Base-by-base conservation (phyloP, 306 rosid species). In the Urtica urens region DNA sequence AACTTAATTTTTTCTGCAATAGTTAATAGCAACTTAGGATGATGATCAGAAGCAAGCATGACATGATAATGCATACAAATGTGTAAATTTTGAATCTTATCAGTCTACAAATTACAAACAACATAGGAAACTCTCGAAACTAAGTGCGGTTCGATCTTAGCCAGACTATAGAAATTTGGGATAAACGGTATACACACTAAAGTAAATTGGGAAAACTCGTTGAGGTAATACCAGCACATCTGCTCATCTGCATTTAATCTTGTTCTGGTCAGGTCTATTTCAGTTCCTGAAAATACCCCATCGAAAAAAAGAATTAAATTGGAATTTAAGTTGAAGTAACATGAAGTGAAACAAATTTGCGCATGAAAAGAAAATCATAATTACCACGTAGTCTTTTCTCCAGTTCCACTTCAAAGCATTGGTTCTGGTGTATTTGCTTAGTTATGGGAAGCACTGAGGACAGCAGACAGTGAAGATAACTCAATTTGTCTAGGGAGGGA, bases 191-290 rank as follows among this genome's bases (percentile, higher is more conserved):
- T 11, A 49, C 31, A 18, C 17, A 50, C 4, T 5, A 50, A 5
- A 29, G 19, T n/a, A 39, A 47, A 13, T 13, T 11, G 39, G 13
- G 35, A 11, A 28, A 23, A 35, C 41, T 16, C 37, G 44, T 39
- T 29, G 56, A 51, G 55, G 46, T 49, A n/a, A n/a, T 81, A 85
- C 99, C 99, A 90, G 94, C 99, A 90, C 99, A 90, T 90, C 77
- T 79, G 94, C 66, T 90, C 99, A 67, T 90, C 99, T 62, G 94
- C 87, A 68, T 72, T 84, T 79, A 90, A 72, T 65, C 86, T 82
- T 62, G 80, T 72, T 73, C 99, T 73, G 33, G 80, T 69, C 66
- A 90, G 94, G 67, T 65, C 84, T 57, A 85, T 73, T 15, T 79
- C 79, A 13, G 70, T 60, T 66, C 99, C 99, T 85, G 79, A 67